Evolutionary conservation across 1,284 basidiomycete species (phyloP), one percentile per base, ranked within the genome.

Genomic region (Apiotrichum mycotoxinovorans): DNA sequence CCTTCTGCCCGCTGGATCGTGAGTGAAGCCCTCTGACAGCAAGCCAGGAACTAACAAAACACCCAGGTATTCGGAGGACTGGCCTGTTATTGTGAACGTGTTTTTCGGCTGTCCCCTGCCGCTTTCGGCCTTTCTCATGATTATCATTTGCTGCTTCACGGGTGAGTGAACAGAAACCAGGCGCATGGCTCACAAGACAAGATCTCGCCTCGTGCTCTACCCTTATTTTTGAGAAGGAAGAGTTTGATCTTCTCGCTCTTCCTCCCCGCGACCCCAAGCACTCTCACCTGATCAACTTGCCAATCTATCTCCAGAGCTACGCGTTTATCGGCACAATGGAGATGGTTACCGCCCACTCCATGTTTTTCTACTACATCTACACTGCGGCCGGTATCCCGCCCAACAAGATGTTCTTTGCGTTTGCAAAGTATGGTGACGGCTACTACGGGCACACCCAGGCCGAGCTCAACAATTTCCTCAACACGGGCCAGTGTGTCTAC

Each of bases 251-350:
- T 2, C 80, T 88, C 55, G 66, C 80, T 14, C 81, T 85, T 33
- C 83, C 83, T 57, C 87, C 87, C 0, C 79, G 87, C 34, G 82
- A 87, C 58, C 80, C 82, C 25, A 83, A 79, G 62, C 77, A 70
- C 58, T 79, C 81, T 51, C 72, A 75, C 38, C 67, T 82, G 37
- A 75, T 79, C 52, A 72, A 81, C 64, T 71, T 69, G 64, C 75
- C 74, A 46, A 78, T 87, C 49, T 78, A 87, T 50, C 59, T 81
- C 9, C 86, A 88, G 27, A 84, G 84, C 2, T 88, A 88, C 70
- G 73, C 81, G 4, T 85, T 86, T 70, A 68, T 86, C 25, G 82
- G 85, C 12, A 56, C 85, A 15, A 57, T 83, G 27, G 82, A 85
- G 68, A 79, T 79, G 26, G 59, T 83, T 8, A 80, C 79, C 27